Evolutionary conservation across 23 red algal species (phyloP), one percentile per base, ranked within the genome.

Genomic region (Gracilaria vermiculophylla): DNA sequence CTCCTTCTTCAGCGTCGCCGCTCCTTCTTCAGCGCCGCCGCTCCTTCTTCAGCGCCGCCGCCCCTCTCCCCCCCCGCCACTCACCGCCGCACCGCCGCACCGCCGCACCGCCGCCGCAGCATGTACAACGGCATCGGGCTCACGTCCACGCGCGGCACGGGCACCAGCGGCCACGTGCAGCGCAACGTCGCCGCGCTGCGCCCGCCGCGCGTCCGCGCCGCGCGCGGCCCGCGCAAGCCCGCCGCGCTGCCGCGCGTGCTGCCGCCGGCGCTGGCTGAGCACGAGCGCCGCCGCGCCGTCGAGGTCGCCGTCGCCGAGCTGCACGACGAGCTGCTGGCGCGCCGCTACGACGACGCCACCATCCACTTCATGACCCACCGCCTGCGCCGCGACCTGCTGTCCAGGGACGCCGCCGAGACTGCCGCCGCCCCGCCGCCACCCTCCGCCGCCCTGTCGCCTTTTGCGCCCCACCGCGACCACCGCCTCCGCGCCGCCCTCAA

Each of bases 61-160:
- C 55, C 10, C 55, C 16, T 1, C 4, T 8, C 19, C 21, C 20
- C 19, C 5, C 21, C 19, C 3, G 21, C 1, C 5, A 1, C 21
- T 7, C 14, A 60, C 5, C 23, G 23, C 2, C 5, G 11, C 21
- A 3, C 19, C 19, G 7, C 55, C 2, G 21, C 20, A 8, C 11
- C 55, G 55, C 55, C 21, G 7, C 21, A 20, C 21, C 5, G 13
- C 51, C 17, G 50, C 37, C 11, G 0, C 67, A 41, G 0, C 53
- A 96, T 96, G 94, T 96, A 96, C 76, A 96, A 96, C 83, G 84
- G 84, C 70, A 96, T 96, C 79, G 94, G 94, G 9, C 69, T 96
- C 53, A 56, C 80, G 3, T 85, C 94, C 72, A 82, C 80, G 32
- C 80, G 94, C 71, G 94, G 94, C 71, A 87, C 94, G 44, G 94